Conservation (phyloP, 768 basidiomycete genomes). For the Tephrocybe sp. region DNA sequence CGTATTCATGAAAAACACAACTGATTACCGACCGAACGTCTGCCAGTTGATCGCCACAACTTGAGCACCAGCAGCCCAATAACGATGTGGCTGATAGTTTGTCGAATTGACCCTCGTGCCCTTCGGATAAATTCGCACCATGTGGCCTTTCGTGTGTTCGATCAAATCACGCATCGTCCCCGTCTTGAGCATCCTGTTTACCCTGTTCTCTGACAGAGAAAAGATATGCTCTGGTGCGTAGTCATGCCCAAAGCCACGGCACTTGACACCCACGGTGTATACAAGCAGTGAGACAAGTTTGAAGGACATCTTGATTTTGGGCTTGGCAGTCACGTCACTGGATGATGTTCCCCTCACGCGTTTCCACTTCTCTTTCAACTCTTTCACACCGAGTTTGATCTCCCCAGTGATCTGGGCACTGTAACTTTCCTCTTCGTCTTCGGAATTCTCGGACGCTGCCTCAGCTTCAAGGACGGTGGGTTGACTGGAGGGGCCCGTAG, state of each 20-base stretch:
- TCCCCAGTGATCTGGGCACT: conserved; percentile 5
- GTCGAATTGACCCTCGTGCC: conserved; percentile 78
- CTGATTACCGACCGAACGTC: conserved; percentile 65
- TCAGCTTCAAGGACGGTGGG: conserved; percentile 25
- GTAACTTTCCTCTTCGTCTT: conserved; percentile 22
- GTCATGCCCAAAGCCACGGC: conserved; percentile 81
- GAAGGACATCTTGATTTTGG: conserved; percentile 71
- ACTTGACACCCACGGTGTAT: conserved; percentile 96
- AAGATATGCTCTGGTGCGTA: conserved; percentile 92
- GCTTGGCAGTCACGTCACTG: conserved; percentile 16
- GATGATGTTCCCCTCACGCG: conserved; percentile 21
- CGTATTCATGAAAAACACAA: background rate
- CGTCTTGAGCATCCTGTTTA: conserved; percentile 72
- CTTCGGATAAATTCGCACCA: conserved; percentile 86
- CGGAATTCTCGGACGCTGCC: conserved; percentile 18
- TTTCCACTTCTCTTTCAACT: conserved; percentile 26
- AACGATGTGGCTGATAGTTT: conserved; percentile 87
- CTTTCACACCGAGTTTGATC: conserved; percentile 19
- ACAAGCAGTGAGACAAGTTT: conserved; percentile 76
- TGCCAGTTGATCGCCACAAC: conserved; percentile 98
- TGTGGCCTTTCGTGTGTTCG: conserved; percentile 81
- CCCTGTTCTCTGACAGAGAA: conserved; percentile 84
- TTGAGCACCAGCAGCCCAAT: conserved; percentile 89
- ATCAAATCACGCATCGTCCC: conserved; percentile 66
- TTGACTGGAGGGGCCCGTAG: conserved; percentile 13